Percentiles rank a stretch among this genome's conserved stretches.
These are phyloP conservation scores for Ophiostoma himal-ulmi DNA, from an alignment of 2,329 filamentous ascomycete species.

Conservation along the genomic window DNA sequence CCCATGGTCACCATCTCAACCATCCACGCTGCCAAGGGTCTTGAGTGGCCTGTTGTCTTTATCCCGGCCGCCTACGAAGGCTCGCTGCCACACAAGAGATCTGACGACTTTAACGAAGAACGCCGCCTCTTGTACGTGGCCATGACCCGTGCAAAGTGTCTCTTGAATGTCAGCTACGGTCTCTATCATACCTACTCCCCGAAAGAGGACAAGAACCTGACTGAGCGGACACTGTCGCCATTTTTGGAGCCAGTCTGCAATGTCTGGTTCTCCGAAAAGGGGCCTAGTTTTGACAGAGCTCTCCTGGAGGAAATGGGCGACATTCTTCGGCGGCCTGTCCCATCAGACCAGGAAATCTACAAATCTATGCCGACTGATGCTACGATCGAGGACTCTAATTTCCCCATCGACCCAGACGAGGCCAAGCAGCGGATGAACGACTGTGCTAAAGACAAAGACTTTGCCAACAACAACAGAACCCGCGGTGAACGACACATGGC, in stretches of 20 bases:
- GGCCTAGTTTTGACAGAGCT: constrained; percentile 61
- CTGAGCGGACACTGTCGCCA: constrained; percentile 50
- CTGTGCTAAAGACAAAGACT: constrained; percentile 17
- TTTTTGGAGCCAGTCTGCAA: constrained; percentile 59
- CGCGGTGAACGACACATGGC: neutral
- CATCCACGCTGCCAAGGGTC: constrained; percentile 89
- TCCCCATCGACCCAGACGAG: constrained; percentile 55
- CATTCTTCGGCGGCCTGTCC: constrained; percentile 61
- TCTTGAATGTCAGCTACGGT: constrained; percentile 82
- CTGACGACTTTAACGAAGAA: constrained; percentile 84
- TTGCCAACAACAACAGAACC: neutral
- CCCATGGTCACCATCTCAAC: constrained; percentile 75
- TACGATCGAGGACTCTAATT: constrained; percentile 59
- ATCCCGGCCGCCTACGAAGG: constrained; percentile 85
- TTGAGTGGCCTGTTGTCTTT: constrained; percentile 96
- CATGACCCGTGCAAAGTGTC: constrained; percentile 85
- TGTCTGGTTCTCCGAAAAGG: constrained; percentile 50
- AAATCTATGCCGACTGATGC: constrained; percentile 49
- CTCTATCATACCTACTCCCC: constrained; percentile 54
- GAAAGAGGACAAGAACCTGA: neutral
- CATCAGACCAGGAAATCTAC: constrained; percentile 50
- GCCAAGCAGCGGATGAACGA: constrained; percentile 15
- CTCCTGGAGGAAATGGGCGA: constrained; percentile 61
- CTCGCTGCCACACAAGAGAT: constrained; percentile 79
- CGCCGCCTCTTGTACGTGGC: constrained; percentile 86